Base-by-base conservation (phyloP, 257 asterid species). In the Nicotiana benthamiana region DNA sequence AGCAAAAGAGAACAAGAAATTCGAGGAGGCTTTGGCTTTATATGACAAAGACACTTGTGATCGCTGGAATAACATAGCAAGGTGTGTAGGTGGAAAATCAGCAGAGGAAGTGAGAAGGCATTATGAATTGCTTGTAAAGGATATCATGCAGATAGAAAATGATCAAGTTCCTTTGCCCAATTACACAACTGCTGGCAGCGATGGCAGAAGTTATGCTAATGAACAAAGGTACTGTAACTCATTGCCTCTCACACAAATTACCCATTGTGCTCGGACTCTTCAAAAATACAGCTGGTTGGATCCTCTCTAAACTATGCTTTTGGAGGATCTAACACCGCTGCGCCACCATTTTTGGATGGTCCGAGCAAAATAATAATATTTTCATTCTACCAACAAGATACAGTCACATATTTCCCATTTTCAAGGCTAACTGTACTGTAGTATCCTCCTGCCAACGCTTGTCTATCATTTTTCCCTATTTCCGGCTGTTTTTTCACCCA, bases 31-130 rank as follows among this genome's bases (percentile, higher is more conserved):
- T 52, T 67, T 88, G 81, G 91, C 87, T 12, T 61, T 40, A 72
- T 86, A 57, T 66, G 91, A 86, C 66, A 84, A 79, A 84, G 91
- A 88, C 77, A 88, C 91, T 16, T 86, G 85, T 18, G 89, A 88
- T 75, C 87, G 87, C 20, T 86, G 89, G 91, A 64, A 80, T 16
- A 84, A 88, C 43, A 88, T 88, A 18, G 88, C 91, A 12, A 82
- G 88, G 81, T 85, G 77, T 17, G 91, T 88, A 2, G 87, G 79
- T 34, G 91, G 89, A 4, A 88, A 88, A 77, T 78, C 91, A 9
- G 85, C 80, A 1, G 89, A 86, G 60, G 89, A 88, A 83, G 91
- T 88, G 4, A 81, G 80, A 66, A 75, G 85, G 51, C 91, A 88
- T 36, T 88, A 88, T 70, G 88, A 86, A 61, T 22, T 84, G 46